These are phyloP conservation scores for Pythium chondricola DNA, from an alignment of 352 stramenopile genomes.

Conservation along the genomic window DNA sequence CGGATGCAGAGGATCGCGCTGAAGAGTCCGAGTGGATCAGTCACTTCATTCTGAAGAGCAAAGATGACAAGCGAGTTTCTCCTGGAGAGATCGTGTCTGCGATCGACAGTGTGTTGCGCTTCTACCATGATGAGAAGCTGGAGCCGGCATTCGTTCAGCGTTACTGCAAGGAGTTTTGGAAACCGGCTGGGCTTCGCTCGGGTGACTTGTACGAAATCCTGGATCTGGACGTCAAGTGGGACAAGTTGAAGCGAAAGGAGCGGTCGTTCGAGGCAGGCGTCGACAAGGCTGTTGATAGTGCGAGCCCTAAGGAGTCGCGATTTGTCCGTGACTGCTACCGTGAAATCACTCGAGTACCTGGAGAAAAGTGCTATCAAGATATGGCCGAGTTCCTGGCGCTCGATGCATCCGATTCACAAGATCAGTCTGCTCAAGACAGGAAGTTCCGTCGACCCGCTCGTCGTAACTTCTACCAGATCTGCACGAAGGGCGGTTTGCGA, in stretches of 20 bases:
- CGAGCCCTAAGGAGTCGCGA: conserved; percentile 61
- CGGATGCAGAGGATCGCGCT: conserved; percentile 74
- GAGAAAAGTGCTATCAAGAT: conserved; percentile 84
- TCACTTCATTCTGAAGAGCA: conserved; percentile 79
- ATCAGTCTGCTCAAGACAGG: conserved; percentile 38
- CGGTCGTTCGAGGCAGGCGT: conserved; percentile 68
- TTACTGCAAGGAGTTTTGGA: conserved; percentile 91
- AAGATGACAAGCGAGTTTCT: conserved; percentile 39
- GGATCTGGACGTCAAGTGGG: conserved; percentile 84
- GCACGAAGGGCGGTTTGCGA: conserved; percentile 75
- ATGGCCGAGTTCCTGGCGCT: conserved; percentile 82
- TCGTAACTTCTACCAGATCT: conserved; percentile 87
- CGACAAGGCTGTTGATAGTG: conserved; percentile 54
- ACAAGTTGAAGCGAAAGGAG: conserved; percentile 82
- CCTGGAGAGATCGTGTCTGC: conserved; percentile 82
- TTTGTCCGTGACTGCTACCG: conserved; percentile 85
- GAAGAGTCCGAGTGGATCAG: conserved; percentile 88
- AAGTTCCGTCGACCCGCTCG: conserved; percentile 75
- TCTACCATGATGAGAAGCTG: conserved; percentile 87
- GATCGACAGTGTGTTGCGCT: conserved; percentile 83
- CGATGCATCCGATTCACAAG: conserved; percentile 58
- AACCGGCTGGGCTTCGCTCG: conserved; percentile 72
- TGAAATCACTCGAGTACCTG: conserved; percentile 53
- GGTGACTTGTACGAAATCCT: conserved; percentile 84
- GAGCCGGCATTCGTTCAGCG: conserved; percentile 84